Percentiles rank a stretch among this genome's conserved stretches.
Conservation (phyloP, 2,329 filamentous ascomycete species). For the Fusarium mexicanum region DNA sequence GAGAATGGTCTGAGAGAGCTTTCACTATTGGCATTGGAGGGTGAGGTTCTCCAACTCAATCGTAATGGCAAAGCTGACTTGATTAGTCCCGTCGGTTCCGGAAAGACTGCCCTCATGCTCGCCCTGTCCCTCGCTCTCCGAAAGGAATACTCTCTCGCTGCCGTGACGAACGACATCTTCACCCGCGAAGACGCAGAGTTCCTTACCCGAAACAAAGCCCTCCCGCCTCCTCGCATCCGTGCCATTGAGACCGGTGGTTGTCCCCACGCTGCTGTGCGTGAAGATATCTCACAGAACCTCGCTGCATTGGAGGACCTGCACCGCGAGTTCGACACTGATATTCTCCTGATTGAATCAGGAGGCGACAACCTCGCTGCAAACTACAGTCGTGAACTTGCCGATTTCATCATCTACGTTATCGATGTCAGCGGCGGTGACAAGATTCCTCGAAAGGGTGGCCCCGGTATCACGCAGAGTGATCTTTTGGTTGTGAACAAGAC, state of each 20-base stretch:
- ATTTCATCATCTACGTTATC: constrained; percentile 99
- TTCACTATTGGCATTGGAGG: constrained; percentile 99
- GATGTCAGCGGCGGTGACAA: constrained; percentile 97
- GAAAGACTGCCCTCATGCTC: constrained; percentile 97
- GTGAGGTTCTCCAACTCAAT: constrained; percentile 58
- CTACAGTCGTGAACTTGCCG: constrained; percentile 92
- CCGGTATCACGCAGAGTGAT: constrained; percentile 96
- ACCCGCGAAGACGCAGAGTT: constrained; percentile 98
- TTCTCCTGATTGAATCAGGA: constrained; percentile 93
- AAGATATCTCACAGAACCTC: constrained; percentile 95
- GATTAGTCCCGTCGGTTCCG: constrained; percentile 87
- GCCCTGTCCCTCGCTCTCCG: constrained; percentile 88
- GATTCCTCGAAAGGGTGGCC: constrained; percentile 93
- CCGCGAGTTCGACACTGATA: constrained; percentile 77
- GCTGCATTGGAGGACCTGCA: constrained; percentile 92
- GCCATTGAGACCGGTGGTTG: constrained; percentile 98
- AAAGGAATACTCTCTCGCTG: constrained; percentile 84
- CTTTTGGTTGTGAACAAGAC: constrained; percentile 97
- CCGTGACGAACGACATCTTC: constrained; percentile 99
- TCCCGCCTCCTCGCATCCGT: constrained; percentile 83
- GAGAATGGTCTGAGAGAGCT: constrained; percentile 87
- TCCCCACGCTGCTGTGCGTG: constrained; percentile 94
- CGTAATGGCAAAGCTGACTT: neutral
- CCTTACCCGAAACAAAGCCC: constrained; percentile 84
- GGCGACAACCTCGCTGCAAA: constrained; percentile 98